phyloP scores from a whole-genome alignment of 2,329 filamentous ascomycete species.

The Phyllosticta paracitricarpa region DNA sequence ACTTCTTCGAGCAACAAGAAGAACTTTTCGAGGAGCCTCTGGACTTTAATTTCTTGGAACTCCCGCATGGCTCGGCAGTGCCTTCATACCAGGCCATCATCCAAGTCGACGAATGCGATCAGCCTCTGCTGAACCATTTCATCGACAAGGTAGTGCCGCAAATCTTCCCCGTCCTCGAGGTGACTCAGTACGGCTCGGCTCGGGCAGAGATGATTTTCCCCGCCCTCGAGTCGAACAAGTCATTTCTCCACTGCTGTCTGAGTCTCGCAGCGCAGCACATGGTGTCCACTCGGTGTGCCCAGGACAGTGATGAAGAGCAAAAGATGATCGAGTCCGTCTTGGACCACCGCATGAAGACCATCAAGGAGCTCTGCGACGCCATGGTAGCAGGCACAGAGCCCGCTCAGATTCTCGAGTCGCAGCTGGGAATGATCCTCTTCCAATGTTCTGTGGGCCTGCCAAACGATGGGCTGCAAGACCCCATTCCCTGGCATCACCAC shows the following conservation, averaged over 20 bases:
- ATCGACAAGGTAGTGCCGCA: conserved; percentile 76
- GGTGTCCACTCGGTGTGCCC: conserved; percentile 52
- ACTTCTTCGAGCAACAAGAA: conserved; percentile 58
- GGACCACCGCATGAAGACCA: conserved; percentile 80
- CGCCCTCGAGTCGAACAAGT: conserved; percentile 81
- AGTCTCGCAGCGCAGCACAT: conserved; percentile 87
- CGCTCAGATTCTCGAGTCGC: conserved; percentile 80
- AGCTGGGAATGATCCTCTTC: conserved; percentile 92
- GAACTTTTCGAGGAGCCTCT: conserved; percentile 47
- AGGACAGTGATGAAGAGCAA: conserved; percentile 51
- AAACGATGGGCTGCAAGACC: conserved; percentile 72
- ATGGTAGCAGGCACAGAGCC: conserved; percentile 74
- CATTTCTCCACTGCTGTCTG: conserved; percentile 90
- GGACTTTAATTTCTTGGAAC: conserved; percentile 76
- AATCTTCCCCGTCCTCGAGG: conserved; percentile 86
- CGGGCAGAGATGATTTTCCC: conserved; percentile 76
- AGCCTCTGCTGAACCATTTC: conserved; percentile 81
- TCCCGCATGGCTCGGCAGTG: conserved; percentile 57
- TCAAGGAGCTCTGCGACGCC: conserved; percentile 74
- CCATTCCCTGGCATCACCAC: conserved; percentile 90
- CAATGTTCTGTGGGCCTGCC: conserved; percentile 82
- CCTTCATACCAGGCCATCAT: conserved; percentile 56
- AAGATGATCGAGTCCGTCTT: conserved; percentile 85
- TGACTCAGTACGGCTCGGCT: conserved; percentile 75
- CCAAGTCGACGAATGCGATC: conserved; percentile 79